Base-by-base conservation (phyloP, 2,329 filamentous ascomycete species). In the Didymella pomorum region DNA sequence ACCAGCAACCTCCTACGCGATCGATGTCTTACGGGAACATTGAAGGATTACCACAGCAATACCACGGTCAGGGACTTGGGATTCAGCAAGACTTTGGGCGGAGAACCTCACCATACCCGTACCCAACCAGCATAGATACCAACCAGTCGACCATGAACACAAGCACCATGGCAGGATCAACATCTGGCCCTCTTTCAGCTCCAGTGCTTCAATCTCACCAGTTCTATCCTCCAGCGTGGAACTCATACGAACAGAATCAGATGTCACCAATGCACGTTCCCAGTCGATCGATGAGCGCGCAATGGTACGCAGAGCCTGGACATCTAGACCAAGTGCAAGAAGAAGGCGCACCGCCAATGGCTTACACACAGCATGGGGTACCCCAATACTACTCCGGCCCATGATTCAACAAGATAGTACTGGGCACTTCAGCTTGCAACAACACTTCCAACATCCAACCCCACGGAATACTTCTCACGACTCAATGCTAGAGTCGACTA, bases 1-100 rank as follows among this genome's bases (percentile, higher is more conserved):
- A 74, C 14, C 71, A 74, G 41, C 69, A 71, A 20, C 73, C 75
- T 4, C 74, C 74, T 4, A 66, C 71, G 23, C 64, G 75, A 52
- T 76, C 75, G 7, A 77, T 78, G 75, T 78, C 76, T 0, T 78
- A 76, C 45, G 73, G 75, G 4, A 74, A 77, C 35, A 76, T 78
- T 10, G 76, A 78, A 51, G 70, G 74, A 2, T 49, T 77, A 14
- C 65, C 71, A 11, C 72, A 72, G 21, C 71, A 76, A 11, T 76
- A 72, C 46, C 58, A 71, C 23, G 66, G 63, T 12, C 68, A 69
- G 37, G 67, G 69, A 2, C 67, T 74, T n/a, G 71, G 68, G 11
- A 68, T 74, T 18, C 73, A 74, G 44, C 66, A 70, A 11, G 73
- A 77, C 9, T 75, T 69, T 49, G 64, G 68, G 28, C 66, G 73